Base-by-base conservation (phyloP, 2,329 filamentous ascomycete genomes). In the Ascochyta clinopodiicola region DNA sequence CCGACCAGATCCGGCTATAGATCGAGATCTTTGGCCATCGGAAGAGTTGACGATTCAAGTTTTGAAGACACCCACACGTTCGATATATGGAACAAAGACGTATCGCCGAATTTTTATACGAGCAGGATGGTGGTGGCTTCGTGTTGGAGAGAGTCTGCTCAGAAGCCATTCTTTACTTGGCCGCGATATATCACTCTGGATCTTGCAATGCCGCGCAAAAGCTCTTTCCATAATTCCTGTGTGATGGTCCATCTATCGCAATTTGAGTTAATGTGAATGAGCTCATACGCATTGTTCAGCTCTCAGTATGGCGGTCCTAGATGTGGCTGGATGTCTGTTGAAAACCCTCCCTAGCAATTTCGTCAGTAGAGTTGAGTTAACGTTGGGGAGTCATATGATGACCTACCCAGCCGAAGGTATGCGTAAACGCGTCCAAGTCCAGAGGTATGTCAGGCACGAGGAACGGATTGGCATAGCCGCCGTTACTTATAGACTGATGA, bases 331-430 rank as follows among this genome's bases (percentile, higher is more conserved):
- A 51, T 34, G 5, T 56, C 32, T 4, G 36, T 21, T 4, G 46
- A 37, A 25, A 51, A 51, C 3, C 46, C 52, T n/a, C 46, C 31
- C 52, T 50, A 32, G 10, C 15, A n/a, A 17, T 15, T 12, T 25
- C 6, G 19, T 56, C 24, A 56, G 52, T 22, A 4, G 4, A 13
- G 12, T 17, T 15, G 6, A 10, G 4, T 9, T 6, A 13, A 44
- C 9, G 17, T 24, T 27, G 13, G 4, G 21, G 25, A 2, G 17
- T 3, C 2, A 12, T 17, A 3, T 32, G 5, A 22, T 27, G 15
- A 15, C 49, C 25, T 57, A 69, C 70, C 68, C 68, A 72, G 29
- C 61, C 59, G 31, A 70, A 68, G n/a, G 50, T 40, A 13, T 63
- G 53, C 7, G 52, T 51, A 17, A 58, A 56, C 7, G 47, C 22